A percentile compares a stretch with the other conserved stretches of the same genome.
Evolutionary conservation across 1,284 basidiomycete genomes (phyloP).

Genomic region (Schizopora paradoxa): DNA sequence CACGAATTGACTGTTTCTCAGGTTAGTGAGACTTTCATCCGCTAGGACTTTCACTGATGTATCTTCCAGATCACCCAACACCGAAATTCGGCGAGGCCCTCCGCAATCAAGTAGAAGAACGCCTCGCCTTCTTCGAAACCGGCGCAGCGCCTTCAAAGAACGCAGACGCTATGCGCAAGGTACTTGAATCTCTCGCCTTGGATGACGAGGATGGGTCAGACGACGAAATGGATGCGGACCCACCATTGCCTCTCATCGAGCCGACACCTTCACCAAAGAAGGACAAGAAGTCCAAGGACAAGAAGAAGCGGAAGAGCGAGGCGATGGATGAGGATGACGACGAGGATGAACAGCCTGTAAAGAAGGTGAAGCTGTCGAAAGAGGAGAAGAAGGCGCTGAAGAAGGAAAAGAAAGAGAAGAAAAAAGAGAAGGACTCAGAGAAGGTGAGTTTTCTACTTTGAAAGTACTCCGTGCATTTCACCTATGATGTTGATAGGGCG

Average conservation of each 20-base stretch:
- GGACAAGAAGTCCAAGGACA: slow-evolving; percentile 53
- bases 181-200: slow-evolving; percentile 72
- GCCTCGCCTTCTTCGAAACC: slow-evolving; percentile 91
- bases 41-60: slow-evolving; percentile 10
- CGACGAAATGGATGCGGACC: slow-evolving; percentile 53
- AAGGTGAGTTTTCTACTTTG: slow-evolving; percentile 34
- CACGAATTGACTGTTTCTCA: slow-evolving; percentile 95
- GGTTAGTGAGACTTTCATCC: slow-evolving; percentile 40
- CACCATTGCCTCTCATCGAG: slow-evolving; percentile 51
- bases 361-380: slow-evolving; percentile 73
- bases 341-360: slow-evolving; percentile 50
- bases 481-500: slow-evolving; percentile 17
- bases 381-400: slow-evolving; percentile 81
- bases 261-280: slow-evolving; percentile 47
- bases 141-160: slow-evolving; percentile 55
- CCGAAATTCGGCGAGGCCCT: slow-evolving; percentile 95
- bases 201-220: slow-evolving; percentile 70
- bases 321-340: slow-evolving; percentile 57
- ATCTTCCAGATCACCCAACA: slow-evolving; percentile 71
- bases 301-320: slow-evolving; percentile 55
- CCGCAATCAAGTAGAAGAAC: slow-evolving; percentile 91
- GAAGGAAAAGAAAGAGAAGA: slow-evolving; percentile 62
- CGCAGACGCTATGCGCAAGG: slow-evolving; percentile 54
- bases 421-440: slow-evolving; percentile 41
- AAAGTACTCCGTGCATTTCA: not conserved